phyloP scores from a whole-genome alignment of 371 early-diverging fungal species.

The Saksenaea oblongispora region DNA sequence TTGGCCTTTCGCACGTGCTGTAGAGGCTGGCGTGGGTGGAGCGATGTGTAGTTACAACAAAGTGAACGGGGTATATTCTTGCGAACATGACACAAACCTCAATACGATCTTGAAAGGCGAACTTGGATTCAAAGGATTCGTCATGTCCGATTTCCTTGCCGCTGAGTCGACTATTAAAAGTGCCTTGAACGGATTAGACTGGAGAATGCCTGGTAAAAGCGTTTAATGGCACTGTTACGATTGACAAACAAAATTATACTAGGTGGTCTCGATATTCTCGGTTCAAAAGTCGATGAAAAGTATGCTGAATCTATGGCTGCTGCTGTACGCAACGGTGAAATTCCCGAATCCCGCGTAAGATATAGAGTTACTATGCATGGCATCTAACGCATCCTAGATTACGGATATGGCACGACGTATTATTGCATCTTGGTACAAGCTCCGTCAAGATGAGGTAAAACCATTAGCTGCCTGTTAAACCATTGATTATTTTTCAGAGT shows the following conservation, averaged over 20 bases:
- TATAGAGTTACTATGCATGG: background rate
- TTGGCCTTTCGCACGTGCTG: slow-evolving; percentile 44
- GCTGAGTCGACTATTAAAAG: slow-evolving; percentile 28
- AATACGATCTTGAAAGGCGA: slow-evolving; percentile 49
- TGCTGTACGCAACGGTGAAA: slow-evolving; percentile 27
- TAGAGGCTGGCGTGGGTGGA: slow-evolving; percentile 52
- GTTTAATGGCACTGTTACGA: background rate
- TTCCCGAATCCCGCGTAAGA: slow-evolving; percentile 28
- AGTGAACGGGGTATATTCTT: slow-evolving; percentile 49
- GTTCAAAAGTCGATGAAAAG: background rate
- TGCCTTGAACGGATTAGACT: slow-evolving; percentile 56
- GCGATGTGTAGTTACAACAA: slow-evolving; percentile 64
- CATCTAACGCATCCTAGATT: slow-evolving; percentile 10
- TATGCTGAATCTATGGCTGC: slow-evolving; percentile 26
- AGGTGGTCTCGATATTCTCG: background rate
- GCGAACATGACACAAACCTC: slow-evolving; percentile 50
- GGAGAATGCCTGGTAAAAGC: slow-evolving; percentile 59
- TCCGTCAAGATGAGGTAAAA: slow-evolving; percentile 32
- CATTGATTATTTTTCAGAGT: slow-evolving; percentile 9
- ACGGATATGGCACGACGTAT: slow-evolving; percentile 60
- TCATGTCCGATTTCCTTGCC: slow-evolving; percentile 42
- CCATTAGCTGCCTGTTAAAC: background rate
- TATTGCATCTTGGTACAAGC: slow-evolving; percentile 51
- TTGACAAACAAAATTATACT: background rate
- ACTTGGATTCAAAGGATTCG: slow-evolving; percentile 51